Base-by-base conservation (phyloP, 176 grass and related monocot species). In the Elaeis guineensis region DNA sequence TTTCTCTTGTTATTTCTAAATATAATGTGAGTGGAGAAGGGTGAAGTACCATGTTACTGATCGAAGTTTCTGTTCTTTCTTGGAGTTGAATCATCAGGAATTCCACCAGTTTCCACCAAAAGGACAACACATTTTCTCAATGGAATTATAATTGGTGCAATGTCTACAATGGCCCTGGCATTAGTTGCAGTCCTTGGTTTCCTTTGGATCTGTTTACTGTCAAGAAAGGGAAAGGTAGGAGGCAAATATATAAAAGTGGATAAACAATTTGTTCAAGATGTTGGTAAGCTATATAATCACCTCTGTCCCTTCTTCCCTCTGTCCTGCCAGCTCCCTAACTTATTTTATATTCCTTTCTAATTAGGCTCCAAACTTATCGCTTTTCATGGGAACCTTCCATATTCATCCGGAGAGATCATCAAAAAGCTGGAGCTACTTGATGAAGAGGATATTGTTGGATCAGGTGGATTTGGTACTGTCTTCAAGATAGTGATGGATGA, bases 401-500 rank as follows among this genome's bases (percentile, higher is more conserved):
- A 92, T 63, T 78, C 87, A 18, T 92, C 93, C 6, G 69, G 63
- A 17, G 93, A 98, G 81, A 98, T 98, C 59, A 88, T 98, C 55
- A 92, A 76, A 54, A 88, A 70, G 69, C 50, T 98, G 51, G 87
- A 98, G 67, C 64, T 92, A 54, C 87, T 98, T 14, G 81, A 98
- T 62, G 93, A 98, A 59, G 75, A 85, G 6, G 84, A 98, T 51
- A 67, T 83, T 57, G 81, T 98, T 25, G 93, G 93, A 16, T 98
- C 87, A 3, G 93, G 93, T 0, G 87, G 93, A n/a, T 98, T 98
- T 4, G 93, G 93, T 39, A 98, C 87, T 0, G 87, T 98, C 56
- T 98, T 86, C 81, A 98, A 89, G 25, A 92, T 98, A 84, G 66
- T 76, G 39, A 98, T 98, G 84, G 93, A 98, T 25, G 93, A 98